Evolutionary conservation across 1,139 yeast species (phyloP), one percentile per base, ranked within the genome.

Genomic region (Blastobotrys proliferans): DNA sequence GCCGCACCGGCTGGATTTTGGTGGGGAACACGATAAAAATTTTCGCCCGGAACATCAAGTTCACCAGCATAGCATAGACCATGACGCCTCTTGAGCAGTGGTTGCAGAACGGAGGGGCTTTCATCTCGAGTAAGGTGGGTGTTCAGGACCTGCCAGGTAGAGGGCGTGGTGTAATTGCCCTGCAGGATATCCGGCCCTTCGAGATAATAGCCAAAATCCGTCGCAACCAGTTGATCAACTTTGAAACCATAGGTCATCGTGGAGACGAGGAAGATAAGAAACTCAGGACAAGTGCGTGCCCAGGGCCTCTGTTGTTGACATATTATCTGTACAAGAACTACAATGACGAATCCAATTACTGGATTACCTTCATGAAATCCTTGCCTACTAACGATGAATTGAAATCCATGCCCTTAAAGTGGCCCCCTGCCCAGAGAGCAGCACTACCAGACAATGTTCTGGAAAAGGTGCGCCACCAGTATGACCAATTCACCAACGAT

Each of bases 81-180:
- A n/a, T n/a, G n/a, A n/a, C n/a, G n/a, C n/a, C n/a, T n/a, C n/a
- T n/a, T n/a, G 41, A 30, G 29, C 22, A 22, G 5, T 56, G 60
- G 60, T 45, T 56, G 24, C 40, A 33, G 10, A 41, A 43, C 8
- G 51, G 46, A 20, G 56, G 54, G 8, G 55, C 58, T 3, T 17
- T 26, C 11, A 47, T 60, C 9, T 57, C 64, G 11, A 46, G 52
- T 1, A 53, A 53, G 22, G 49, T 70, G 11, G 40, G 41, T 2
- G 58, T 70, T 2, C 49, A 45, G 13, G 66, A 69, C 27, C 62
- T 70, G 11, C 51, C 51, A 0, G 64, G 62, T 9, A 72, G 77
- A 28, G 95, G 95, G 22, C 72, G 90, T 61, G 86, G 88, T 50
- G 71, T 86, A 26, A 67, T 71, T 35, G 75, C 79, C 3, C 48